Evolutionary conservation across 441 rosid genomes (phyloP).

Genomic region (Theobroma grandiflorum): DNA sequence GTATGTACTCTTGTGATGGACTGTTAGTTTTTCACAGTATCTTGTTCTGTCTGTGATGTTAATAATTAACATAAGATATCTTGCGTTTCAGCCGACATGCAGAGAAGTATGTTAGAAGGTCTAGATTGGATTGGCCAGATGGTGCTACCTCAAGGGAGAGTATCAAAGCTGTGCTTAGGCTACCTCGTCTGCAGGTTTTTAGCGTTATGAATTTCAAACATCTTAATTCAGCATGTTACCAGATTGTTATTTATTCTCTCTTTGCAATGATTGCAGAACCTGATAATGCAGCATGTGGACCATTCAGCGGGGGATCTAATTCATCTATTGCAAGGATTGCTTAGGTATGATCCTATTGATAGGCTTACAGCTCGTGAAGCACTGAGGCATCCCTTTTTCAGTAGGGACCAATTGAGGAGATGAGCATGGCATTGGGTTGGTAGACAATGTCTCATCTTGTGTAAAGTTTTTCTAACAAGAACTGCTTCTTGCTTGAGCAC

Average conservation of each 20-base stretch:
- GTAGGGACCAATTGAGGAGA: slow-evolving; percentile 37
- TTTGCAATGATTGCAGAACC: slow-evolving; percentile 43
- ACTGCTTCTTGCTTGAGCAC: neutral
- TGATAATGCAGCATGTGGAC: slow-evolving; percentile 73
- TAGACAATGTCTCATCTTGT: too few species aligned
- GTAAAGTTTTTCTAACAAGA: too few species aligned
- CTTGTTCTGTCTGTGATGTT: neutral
- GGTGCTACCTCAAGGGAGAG: slow-evolving; percentile 74
- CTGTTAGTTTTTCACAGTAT: neutral
- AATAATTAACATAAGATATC: neutral
- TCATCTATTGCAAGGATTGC: slow-evolving; percentile 68
- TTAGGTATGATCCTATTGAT: slow-evolving; percentile 53
- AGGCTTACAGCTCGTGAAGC: slow-evolving; percentile 69
- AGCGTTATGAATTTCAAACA: neutral
- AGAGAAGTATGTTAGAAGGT: slow-evolving; percentile 67
- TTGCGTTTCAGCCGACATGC: slow-evolving; percentile 57
- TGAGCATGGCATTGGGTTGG: neutral
- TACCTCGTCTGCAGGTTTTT: slow-evolving; percentile 71
- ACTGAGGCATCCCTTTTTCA: slow-evolving; percentile 68
- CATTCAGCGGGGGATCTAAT: slow-evolving; percentile 77
- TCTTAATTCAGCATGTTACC: neutral
- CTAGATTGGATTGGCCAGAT: slow-evolving; percentile 77
- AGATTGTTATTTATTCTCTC: neutral
- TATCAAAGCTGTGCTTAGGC: slow-evolving; percentile 63
- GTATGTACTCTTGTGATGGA: slow-evolving; percentile 40